Base-by-base conservation (phyloP, 768 basidiomycete genomes). In the Imleria badia region DNA sequence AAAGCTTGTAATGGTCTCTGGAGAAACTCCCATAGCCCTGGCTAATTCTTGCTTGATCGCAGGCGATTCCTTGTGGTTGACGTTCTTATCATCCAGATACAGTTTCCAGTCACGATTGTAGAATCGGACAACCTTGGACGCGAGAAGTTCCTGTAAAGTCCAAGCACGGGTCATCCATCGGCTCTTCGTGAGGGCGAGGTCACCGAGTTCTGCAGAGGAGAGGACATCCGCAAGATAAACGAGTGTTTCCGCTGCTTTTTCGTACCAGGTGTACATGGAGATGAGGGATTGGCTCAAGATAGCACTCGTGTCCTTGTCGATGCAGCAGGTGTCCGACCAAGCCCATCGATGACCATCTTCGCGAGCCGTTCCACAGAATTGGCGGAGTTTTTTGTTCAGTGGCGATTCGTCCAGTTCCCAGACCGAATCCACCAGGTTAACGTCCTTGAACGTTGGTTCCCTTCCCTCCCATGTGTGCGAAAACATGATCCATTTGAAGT, bases 111-210 rank as follows among this genome's bases (percentile, higher is more conserved):
- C 34, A 2, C 39, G 22, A 15, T 50, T 53, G 7, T 48, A 61
- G 29, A 61, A 61, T 8, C 59, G 31, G 39, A 60, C 23, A 19
- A 51, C 41, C n/a, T 56, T 61, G 1, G 59, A 38, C 6, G 50
- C 41, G 10, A 61, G 59, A 15, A 58, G 34, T 23, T 60, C 60
- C 40, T 60, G 58, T 23, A 58, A 7, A 0, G 58, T 49, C 58
- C 58, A 59, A 5, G 51, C 46, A 19, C 58, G 51, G 5, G 33
- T 49, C 58, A 58, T 58, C 58, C 58, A 59, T 23, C 29, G 1
- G 7, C 40, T 58, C 3, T 8, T 20, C 8, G 14, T 29, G 19
- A 59, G 58, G 26, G 26, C 26, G 6, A 26, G 26, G 12, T 30
- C 50, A 3, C 23, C 35, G 17, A 19, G n/a, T 11, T 19, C n/a